Conservation (phyloP, 441 rosid genomes). For the Erodium texanum region DNA sequence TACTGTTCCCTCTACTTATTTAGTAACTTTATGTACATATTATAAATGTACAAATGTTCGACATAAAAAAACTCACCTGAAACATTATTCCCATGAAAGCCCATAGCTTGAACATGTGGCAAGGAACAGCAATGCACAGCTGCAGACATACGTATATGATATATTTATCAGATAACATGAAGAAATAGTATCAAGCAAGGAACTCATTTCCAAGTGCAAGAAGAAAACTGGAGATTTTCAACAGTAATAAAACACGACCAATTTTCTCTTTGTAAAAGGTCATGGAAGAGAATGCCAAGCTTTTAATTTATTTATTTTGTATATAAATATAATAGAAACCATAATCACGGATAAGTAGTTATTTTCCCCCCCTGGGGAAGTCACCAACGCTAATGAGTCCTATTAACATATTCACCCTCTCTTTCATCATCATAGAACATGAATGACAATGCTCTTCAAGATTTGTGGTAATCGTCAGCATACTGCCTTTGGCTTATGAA, state of each 20-base stretch:
- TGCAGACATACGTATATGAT: slow-evolving; percentile 20
- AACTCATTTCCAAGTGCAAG: too few species aligned
- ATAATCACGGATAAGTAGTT: background rate
- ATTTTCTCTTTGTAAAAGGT: background rate
- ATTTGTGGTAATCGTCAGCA: background rate
- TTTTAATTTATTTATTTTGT: background rate
- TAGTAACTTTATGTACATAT: background rate
- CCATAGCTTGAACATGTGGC: slow-evolving; percentile 66
- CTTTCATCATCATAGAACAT: background rate
- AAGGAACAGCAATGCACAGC: slow-evolving; percentile 80
- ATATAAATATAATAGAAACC: background rate
- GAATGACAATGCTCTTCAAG: background rate
- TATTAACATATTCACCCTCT: background rate
- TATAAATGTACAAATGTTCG: background rate
- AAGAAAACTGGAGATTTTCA: background rate
- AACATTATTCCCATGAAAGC: slow-evolving; percentile 68
- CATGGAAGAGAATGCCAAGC: background rate
- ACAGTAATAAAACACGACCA: background rate
- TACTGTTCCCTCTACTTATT: background rate
- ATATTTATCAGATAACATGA: background rate
- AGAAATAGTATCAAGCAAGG: background rate
- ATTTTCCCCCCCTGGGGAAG: too few species aligned
- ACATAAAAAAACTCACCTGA: slow-evolving; percentile 35
- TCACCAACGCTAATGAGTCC: background rate
- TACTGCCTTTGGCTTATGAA: background rate